Evolutionary conservation across 768 basidiomycete genomes (phyloP), one percentile per base, ranked within the genome.

Genomic region (Hericium alpestre): DNA sequence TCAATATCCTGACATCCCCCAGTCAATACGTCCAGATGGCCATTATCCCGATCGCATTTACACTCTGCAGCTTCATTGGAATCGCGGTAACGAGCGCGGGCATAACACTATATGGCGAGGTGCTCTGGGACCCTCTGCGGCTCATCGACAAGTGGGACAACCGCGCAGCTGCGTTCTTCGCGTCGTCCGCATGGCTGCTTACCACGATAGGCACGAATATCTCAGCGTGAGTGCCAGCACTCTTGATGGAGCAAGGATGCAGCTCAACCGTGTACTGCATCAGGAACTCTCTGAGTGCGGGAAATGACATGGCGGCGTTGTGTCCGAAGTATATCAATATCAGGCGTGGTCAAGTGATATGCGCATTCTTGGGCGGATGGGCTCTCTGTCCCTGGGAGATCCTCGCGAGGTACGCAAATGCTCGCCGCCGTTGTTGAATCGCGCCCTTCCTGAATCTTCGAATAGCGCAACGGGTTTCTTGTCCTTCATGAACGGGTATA

Each of bases 341-440:
- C 59, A 76, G 80, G 53, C 76, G 92, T 10, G 93, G 93, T 1
- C 74, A 75, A 61, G 70, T 89, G 58, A 72, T 94, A 38, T 92
- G 89, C 60, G 87, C 89, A 0, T 55, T 93, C 50, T 65, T 94
- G 5, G 90, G 91, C 3, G 89, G 89, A 0, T 94, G 92, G 91
- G 82, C 78, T 0, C 69, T 90, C n/a, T 83, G 81, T 59, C 90
- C 91, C 3, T 94, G 91, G 92, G 82, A 91, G 69, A 90, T 94
- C 55, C 73, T 93, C 37, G 75, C 75, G 16, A 74, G 69, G 58
- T 73, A 64, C 25, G 32, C 32, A 32, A 32, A 32, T 10, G 67
- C 59, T 53, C 55, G 58, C 51, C 40, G 63, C 51, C 16, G 56
- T 64, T 53, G 63, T 59, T 18, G 16, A 18, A 4, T 32, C 32